These are phyloP conservation scores for Skeletonema grethae DNA, from an alignment of 108 stramenopile genomes.

Conservation along the genomic window DNA sequence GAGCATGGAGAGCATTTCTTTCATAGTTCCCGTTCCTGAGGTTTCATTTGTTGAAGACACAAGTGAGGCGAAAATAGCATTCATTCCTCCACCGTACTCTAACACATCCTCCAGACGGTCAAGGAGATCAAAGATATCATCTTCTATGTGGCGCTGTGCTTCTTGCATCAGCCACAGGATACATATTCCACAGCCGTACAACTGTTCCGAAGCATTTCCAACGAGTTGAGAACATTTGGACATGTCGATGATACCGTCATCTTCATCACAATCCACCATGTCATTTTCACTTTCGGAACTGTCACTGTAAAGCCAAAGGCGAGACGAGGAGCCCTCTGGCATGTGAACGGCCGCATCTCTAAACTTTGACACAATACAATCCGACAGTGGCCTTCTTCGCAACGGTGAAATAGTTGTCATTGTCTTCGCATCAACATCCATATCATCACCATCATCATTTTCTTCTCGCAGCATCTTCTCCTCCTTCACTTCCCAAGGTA, in stretches of 20 bases:
- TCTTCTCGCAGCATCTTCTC: conserved; percentile 15
- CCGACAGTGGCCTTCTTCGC: conserved; percentile 35
- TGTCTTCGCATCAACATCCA: conserved; percentile 39
- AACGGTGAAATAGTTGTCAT: conserved; percentile 50
- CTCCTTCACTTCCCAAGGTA: conserved; percentile 69
- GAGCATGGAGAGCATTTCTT: conserved; percentile 1
- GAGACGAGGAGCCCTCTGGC: conserved; percentile 67
- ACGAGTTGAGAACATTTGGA: conserved; percentile 81
- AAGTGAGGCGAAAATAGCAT: conserved; percentile 30
- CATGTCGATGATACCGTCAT: conserved; percentile 78
- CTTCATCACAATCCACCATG: conserved; percentile 59
- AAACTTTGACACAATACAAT: conserved; percentile 30
- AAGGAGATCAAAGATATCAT: conserved; percentile 61
- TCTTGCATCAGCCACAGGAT: conserved; percentile 67
- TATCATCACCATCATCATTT: conserved; percentile 10
- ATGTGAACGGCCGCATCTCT: conserved; percentile 41
- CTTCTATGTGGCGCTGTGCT: conserved; percentile 46
- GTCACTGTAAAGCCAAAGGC: conserved; percentile 55
- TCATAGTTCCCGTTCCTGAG: conserved; percentile 3
- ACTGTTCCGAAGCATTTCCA: conserved; percentile 66
- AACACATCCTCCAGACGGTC: conserved; percentile 55
- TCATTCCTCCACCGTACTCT: conserved; percentile 62
- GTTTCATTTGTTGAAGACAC: background rate
- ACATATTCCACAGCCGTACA: conserved; percentile 83
- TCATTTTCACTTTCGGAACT: conserved; percentile 14